Evolutionary conservation across 192 early-diverging fungal genomes (phyloP).

Genomic region (Rhizophagus prolifer): DNA sequence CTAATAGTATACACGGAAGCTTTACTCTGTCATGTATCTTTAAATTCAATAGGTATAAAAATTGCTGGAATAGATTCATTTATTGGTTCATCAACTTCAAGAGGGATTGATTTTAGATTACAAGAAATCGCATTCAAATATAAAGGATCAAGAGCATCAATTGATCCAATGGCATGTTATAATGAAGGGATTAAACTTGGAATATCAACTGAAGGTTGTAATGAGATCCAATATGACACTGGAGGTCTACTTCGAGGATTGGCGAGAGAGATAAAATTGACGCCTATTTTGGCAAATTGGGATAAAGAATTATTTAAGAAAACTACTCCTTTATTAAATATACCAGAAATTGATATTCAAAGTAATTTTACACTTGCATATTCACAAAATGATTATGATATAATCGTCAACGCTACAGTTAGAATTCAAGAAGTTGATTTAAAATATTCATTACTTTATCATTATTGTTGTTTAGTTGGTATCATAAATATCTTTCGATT

Average conservation of each 20-base stretch:
- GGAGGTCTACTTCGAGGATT: constrained; percentile 12
- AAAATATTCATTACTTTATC: constrained; percentile 28
- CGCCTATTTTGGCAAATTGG: constrained; percentile 15
- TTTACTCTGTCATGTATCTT: constrained; percentile 11
- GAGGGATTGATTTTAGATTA: constrained; percentile 15
- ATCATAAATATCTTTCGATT: neutral
- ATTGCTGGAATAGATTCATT: constrained; percentile 16
- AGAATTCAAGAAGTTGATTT: constrained; percentile 9
- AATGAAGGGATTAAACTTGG: constrained; percentile 12
- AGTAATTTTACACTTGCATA: neutral
- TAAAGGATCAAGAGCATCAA: constrained; percentile 9
- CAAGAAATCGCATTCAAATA: constrained; percentile 13
- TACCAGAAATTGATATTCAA: constrained; percentile 11
- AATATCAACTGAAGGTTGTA: neutral
- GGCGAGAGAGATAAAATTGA: constrained; percentile 2
- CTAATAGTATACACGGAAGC: constrained; percentile 1
- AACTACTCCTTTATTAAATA: constrained; percentile 12
- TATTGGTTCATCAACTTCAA: constrained; percentile 14
- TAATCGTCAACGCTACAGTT: neutral
- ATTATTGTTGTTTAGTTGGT: constrained; percentile 27
- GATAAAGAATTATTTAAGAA: constrained; percentile 12
- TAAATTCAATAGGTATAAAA: constrained; percentile 8
- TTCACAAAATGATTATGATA: neutral
- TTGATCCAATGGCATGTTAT: constrained; percentile 16
- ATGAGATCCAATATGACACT: neutral